phyloP scores from a whole-genome alignment of 192 early-diverging fungal species.

The Coemansia sp. region DNA sequence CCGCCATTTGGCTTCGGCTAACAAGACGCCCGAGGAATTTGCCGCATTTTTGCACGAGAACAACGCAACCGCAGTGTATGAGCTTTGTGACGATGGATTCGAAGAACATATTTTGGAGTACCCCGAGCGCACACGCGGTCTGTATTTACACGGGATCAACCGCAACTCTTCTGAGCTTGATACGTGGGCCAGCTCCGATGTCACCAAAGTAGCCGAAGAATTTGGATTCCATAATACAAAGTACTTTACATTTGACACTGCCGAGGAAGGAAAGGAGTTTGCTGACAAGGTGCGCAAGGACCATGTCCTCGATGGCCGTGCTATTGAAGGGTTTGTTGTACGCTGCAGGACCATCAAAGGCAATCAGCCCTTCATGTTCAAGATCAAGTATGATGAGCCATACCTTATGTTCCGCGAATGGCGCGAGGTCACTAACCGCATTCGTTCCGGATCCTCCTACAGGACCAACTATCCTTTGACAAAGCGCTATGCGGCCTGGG shows the following conservation, averaged over 20 bases:
- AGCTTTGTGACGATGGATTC: constrained; percentile 94
- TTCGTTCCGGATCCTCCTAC: constrained; percentile 55
- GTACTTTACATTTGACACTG: constrained; percentile 56
- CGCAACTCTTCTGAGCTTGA: constrained; percentile 70
- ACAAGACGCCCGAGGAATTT: constrained; percentile 66
- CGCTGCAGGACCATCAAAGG: constrained; percentile 58
- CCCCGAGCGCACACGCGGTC: constrained; percentile 68
- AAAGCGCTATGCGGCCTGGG: constrained; percentile 75
- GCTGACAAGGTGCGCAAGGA: constrained; percentile 64
- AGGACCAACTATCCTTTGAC: constrained; percentile 61
- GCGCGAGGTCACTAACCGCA: constrained; percentile 83
- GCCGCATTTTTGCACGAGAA: constrained; percentile 68
- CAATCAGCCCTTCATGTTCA: constrained; percentile 66
- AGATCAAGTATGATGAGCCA: constrained; percentile 93
- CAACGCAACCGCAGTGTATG: constrained; percentile 76
- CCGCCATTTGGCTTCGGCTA: constrained; percentile 59
- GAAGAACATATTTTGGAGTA: constrained; percentile 95
- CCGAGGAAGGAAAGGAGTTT: constrained; percentile 67
- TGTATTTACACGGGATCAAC: constrained; percentile 93
- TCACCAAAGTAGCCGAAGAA: constrained; percentile 62
- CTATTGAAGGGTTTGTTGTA: constrained; percentile 93
- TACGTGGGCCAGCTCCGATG: constrained; percentile 66
- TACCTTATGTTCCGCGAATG: constrained; percentile 96
- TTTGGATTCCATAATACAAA: constrained; percentile 74
- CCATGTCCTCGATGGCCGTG: constrained; percentile 65